These are phyloP conservation scores for Trichoderma simmonsii DNA, from an alignment of 2,329 filamentous ascomycete genomes.

Conservation along the genomic window DNA sequence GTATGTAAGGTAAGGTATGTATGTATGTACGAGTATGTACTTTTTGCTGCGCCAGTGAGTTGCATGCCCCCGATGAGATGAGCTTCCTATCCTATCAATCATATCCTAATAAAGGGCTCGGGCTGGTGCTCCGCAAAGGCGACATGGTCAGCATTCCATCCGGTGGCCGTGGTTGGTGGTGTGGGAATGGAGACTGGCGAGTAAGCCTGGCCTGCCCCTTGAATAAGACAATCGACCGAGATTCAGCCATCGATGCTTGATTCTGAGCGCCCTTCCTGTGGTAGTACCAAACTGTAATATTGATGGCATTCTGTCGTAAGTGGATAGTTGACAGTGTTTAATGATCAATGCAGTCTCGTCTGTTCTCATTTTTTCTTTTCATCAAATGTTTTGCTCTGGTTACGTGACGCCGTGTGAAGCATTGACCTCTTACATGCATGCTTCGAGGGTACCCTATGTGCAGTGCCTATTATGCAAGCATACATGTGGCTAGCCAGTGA, in stretches of 20 bases:
- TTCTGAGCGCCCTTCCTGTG: background rate
- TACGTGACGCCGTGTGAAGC: background rate
- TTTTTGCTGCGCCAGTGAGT: background rate
- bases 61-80: background rate
- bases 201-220: slow-evolving; percentile 3
- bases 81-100: background rate
- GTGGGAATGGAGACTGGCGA: background rate
- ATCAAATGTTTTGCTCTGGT: background rate
- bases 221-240: slow-evolving; percentile 5
- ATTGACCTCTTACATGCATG: background rate
- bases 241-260: background rate
- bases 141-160: slow-evolving; percentile 3
- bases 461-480: background rate
- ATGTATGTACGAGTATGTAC: background rate
- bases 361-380: background rate
- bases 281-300: background rate
- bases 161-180: background rate
- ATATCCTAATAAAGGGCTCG: background rate
- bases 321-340: background rate
- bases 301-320: background rate
- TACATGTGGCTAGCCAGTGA: slow-evolving; percentile 7
- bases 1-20: no score
- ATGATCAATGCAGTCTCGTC: background rate
- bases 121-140: background rate
- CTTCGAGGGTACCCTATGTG: background rate